phyloP scores from a whole-genome alignment of 495 filamentous ascomycete genomes.

The Hypoxylon perforatum region DNA sequence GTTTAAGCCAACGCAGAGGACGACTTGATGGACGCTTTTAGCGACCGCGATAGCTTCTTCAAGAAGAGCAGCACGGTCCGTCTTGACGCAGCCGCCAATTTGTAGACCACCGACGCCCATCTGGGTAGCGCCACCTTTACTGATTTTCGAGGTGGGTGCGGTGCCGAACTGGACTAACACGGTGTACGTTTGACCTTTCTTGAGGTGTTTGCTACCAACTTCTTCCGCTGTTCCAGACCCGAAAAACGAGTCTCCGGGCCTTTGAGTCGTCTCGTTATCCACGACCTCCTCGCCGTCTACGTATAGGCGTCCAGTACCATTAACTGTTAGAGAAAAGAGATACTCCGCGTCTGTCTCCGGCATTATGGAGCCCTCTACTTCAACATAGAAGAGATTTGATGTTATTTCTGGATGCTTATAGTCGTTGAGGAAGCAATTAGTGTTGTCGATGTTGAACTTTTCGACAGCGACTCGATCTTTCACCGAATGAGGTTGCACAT shows the following conservation, averaged over 20 bases:
- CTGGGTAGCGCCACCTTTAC: neutral
- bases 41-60: conserved; percentile 68
- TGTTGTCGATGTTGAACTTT: neutral
- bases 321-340: neutral
- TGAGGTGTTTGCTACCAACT: neutral
- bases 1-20: conserved; percentile 71
- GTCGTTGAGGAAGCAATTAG: neutral
- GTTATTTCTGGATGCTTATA: neutral
- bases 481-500: neutral
- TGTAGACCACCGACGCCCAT: neutral
- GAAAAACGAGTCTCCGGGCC: neutral
- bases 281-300: neutral
- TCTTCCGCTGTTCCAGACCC: neutral
- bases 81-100: neutral
- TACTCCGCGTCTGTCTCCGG: neutral
- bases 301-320: neutral
- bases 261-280: neutral
- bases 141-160: neutral
- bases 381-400: neutral
- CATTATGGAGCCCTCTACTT: neutral
- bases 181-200: neutral
- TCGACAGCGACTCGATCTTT: neutral
- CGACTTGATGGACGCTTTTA: conserved; percentile 67
- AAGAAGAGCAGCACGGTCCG: conserved; percentile 1
- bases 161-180: neutral